Evolutionary conservation across 768 basidiomycete species (phyloP).

Genomic region (Trametes sanguinea): DNA sequence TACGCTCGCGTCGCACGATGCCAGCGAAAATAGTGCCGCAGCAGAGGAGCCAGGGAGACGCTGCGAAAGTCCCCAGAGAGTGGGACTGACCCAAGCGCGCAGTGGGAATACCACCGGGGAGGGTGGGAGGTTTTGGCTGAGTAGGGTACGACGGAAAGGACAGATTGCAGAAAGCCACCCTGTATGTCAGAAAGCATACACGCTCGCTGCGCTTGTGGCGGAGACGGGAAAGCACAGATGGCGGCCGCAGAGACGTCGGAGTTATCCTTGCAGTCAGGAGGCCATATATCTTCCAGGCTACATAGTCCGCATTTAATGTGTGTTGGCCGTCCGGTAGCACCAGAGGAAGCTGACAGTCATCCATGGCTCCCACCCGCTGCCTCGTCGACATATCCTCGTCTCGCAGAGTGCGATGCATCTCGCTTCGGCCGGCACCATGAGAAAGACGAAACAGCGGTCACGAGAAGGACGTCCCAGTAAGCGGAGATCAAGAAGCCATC

Average conservation of each 20-base stretch:
- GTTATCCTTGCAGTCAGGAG: constrained; percentile 5
- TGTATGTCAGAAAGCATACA: not conserved
- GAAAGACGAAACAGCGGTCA: too few species aligned
- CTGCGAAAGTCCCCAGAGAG: not conserved
- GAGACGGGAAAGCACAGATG: not conserved
- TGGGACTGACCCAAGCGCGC: not conserved
- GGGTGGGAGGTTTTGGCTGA: constrained; percentile 3
- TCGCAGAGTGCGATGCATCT: too few species aligned
- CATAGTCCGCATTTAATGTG: too few species aligned
- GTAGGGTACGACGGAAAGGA: not conserved
- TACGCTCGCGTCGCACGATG: not conserved
- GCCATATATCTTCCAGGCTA: not conserved
- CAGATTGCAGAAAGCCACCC: not conserved
- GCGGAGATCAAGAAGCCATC: too few species aligned
- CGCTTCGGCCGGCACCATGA: too few species aligned
- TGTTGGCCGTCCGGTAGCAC: too few species aligned
- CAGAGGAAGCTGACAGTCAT: too few species aligned
- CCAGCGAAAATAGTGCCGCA: constrained; percentile 9
- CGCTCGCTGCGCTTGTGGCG: constrained; percentile 7
- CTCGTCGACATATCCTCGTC: too few species aligned
- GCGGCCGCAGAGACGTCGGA: not conserved
- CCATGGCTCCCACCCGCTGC: too few species aligned
- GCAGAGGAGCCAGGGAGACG: not conserved
- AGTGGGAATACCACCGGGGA: not conserved
- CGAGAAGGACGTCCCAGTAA: too few species aligned